Conservation (phyloP, 176 grass and related monocot species). For the Musa itinerans region DNA sequence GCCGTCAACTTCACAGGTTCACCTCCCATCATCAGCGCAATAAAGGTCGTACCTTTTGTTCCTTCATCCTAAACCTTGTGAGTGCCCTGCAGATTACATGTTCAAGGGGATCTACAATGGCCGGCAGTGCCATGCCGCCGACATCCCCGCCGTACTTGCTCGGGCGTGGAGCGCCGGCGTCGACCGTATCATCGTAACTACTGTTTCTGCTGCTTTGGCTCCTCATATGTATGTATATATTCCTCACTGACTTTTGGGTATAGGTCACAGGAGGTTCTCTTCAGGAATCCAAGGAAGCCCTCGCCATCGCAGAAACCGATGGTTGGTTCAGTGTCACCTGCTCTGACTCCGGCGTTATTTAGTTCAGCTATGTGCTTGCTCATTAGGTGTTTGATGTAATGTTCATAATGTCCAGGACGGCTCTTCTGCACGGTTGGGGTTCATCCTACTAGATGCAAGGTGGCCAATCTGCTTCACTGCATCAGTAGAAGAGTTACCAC, state of each 20-base stretch:
- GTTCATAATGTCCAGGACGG: conserved; percentile 48
- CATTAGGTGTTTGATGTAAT: conserved; percentile 41
- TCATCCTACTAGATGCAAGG: conserved; percentile 92
- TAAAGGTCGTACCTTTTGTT: neutral
- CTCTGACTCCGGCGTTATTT: neutral
- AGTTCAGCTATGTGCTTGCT: neutral
- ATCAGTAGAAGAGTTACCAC: neutral
- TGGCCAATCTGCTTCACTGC: conserved; percentile 16
- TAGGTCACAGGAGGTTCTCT: conserved; percentile 88
- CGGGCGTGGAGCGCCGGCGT: conserved; percentile 83
- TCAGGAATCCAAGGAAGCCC: conserved; percentile 77
- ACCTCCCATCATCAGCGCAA: conserved; percentile 1
- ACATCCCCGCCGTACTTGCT: conserved; percentile 63
- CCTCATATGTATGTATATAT: neutral
- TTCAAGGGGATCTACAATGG: conserved; percentile 95
- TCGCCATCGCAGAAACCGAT: conserved; percentile 77
- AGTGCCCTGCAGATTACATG: conserved; percentile 63
- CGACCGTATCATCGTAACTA: conserved; percentile 65
- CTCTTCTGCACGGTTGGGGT: conserved; percentile 90
- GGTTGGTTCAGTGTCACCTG: conserved; percentile 29
- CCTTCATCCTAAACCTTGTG: neutral
- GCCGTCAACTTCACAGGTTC: conserved; percentile 82
- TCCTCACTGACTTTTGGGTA: neutral
- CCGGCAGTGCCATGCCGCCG: conserved; percentile 65
- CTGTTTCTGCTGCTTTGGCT: neutral